These are phyloP conservation scores for Heliamphora exappendiculata DNA, from an alignment of 148 eudicot species.

Conservation along the genomic window DNA sequence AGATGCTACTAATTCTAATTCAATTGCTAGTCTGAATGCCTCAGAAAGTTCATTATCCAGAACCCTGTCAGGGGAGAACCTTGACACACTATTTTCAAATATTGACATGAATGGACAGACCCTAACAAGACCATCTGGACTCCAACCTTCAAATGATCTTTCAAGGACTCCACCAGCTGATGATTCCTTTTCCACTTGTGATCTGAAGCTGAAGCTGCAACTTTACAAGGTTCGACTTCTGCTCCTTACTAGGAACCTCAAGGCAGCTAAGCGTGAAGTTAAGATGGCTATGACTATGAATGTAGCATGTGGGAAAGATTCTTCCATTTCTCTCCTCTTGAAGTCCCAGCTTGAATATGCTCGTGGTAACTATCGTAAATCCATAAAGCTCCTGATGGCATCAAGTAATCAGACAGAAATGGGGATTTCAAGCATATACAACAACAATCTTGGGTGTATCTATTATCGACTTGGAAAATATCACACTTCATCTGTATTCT, in stretches of 20 bases:
- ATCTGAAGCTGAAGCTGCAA: constrained; percentile 74
- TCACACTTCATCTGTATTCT: constrained; percentile 64
- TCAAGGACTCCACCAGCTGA: constrained; percentile 41
- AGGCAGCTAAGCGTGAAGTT: constrained; percentile 94
- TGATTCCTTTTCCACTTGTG: constrained; percentile 45
- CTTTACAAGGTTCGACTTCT: constrained; percentile 72
- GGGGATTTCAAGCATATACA: constrained; percentile 57
- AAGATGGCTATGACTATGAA: constrained; percentile 82
- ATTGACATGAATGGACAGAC: constrained; percentile 60
- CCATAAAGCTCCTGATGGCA: constrained; percentile 83
- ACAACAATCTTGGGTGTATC: constrained; percentile 90
- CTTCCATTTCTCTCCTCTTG: constrained; percentile 71
- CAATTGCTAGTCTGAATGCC: constrained; percentile 26
- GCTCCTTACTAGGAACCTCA: constrained; percentile 66
- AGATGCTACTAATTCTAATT: constrained; percentile 53
- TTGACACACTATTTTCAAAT: constrained; percentile 61
- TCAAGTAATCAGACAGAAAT: constrained; percentile 52
- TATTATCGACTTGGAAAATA: constrained; percentile 66
- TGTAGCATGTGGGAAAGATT: constrained; percentile 70
- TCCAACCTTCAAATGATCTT: constrained; percentile 44
- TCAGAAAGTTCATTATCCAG: constrained; percentile 63
- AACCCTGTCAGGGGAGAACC: constrained; percentile 81
- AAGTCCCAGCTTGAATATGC: constrained; percentile 93
- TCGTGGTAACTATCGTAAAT: constrained; percentile 75
- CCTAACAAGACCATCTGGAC: constrained; percentile 42